Evolutionary conservation across 106 monocot genomes (phyloP).

Genomic region (Chionographis japonica): DNA sequence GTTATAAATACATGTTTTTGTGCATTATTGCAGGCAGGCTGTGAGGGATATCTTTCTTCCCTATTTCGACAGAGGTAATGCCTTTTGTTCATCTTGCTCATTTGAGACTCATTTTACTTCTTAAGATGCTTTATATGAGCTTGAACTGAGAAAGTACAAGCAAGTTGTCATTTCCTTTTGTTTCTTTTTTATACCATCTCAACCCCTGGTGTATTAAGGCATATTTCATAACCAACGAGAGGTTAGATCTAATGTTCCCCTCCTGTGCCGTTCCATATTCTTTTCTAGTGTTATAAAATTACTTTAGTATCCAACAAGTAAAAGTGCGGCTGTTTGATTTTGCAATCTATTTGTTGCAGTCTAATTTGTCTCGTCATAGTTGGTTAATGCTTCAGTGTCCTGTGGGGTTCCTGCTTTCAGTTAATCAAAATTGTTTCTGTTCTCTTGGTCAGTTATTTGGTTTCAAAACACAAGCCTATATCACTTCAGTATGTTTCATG

Average conservation of each 20-base stretch:
- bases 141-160: neutral
- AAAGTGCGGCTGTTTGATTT: too few species aligned
- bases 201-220: neutral
- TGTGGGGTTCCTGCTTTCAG: neutral
- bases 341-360: too few species aligned
- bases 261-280: too few species aligned
- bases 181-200: neutral
- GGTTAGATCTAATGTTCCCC: too few species aligned
- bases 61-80: conserved; percentile 79
- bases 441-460: conserved; percentile 65
- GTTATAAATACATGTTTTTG: neutral
- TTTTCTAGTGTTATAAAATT: too few species aligned
- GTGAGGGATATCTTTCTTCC: conserved; percentile 81
- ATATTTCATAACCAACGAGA: too few species aligned
- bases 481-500: conserved; percentile 98
- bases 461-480: conserved; percentile 91
- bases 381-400: neutral
- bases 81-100: neutral
- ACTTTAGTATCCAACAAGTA: too few species aligned
- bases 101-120: neutral
- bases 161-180: neutral
- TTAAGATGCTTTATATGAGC: neutral
- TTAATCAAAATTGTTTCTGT: neutral
- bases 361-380: too few species aligned
- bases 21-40: conserved; percentile 51